Conservation (phyloP, 2,329 filamentous ascomycete species). For the Cadophora sp. region DNA sequence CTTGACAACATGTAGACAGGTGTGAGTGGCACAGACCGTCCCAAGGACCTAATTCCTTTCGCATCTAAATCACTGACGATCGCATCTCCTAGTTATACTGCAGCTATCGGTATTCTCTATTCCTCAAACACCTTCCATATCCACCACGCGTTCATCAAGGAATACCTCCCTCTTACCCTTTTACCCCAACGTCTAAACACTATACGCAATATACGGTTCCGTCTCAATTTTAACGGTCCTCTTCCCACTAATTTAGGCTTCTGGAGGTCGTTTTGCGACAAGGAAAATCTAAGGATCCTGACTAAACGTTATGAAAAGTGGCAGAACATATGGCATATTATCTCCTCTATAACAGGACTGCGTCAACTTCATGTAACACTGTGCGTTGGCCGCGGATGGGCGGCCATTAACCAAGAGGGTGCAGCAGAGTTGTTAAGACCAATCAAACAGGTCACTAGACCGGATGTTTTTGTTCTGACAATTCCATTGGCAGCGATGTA, state of each 20-base stretch:
- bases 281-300: neutral
- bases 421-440: slow-evolving; percentile 1
- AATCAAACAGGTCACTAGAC: slow-evolving; percentile 19
- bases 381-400: neutral
- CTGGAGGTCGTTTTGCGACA: neutral
- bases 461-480: slow-evolving; percentile 1
- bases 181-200: neutral
- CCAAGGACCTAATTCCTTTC: neutral
- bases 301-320: neutral
- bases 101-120: slow-evolving; percentile 2
- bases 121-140: slow-evolving; percentile 1
- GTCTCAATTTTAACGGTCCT: neutral
- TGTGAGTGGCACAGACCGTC: neutral
- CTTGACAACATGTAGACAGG: slow-evolving; percentile 8
- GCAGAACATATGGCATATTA: neutral
- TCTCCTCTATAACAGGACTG: neutral
- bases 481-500: slow-evolving; percentile 17
- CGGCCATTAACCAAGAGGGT: neutral
- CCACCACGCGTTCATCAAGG: neutral
- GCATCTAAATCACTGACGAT: neutral
- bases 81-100: neutral
- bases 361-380: neutral
- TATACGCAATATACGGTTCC: neutral
- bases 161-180: slow-evolving; percentile 6
- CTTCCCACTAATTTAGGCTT: neutral